These are phyloP conservation scores for Ceratobasidium sp. DNA, from an alignment of 1,284 basidiomycete species.

Conservation along the genomic window DNA sequence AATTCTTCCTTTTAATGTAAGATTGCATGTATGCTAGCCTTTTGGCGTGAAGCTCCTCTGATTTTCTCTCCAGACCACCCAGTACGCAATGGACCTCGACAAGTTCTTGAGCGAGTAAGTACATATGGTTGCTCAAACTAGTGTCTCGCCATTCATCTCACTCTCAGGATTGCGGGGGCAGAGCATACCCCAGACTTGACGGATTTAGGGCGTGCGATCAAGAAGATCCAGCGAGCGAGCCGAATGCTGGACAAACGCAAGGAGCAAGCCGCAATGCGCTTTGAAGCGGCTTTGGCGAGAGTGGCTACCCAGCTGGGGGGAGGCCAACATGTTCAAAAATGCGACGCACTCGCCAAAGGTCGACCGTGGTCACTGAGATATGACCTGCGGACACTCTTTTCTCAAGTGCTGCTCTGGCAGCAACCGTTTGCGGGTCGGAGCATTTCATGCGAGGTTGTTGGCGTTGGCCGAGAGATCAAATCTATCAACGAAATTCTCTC, in stretches of 20 bases:
- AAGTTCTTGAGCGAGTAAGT: conserved; percentile 68
- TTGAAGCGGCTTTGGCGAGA: not conserved
- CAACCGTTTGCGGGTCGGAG: not conserved
- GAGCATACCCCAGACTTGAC: conserved; percentile 60
- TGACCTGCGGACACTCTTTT: not conserved
- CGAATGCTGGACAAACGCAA: conserved; percentile 60
- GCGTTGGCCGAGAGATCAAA: not conserved
- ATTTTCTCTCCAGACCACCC: conserved; percentile 81
- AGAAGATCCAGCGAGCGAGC: conserved; percentile 64
- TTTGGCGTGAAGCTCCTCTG: conserved; percentile 49
- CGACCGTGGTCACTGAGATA: not conserved
- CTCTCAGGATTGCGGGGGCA: conserved; percentile 61
- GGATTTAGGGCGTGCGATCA: conserved; percentile 62
- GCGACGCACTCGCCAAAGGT: not conserved
- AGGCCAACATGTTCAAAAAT: not conserved
- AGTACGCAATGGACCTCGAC: conserved; percentile 73
- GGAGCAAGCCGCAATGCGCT: not conserved
- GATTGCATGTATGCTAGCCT: not conserved
- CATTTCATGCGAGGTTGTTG: not conserved
- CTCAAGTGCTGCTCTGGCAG: not conserved
- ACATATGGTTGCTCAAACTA: not conserved
- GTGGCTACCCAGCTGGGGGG: not conserved
- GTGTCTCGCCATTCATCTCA: not conserved
- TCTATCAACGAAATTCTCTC: conserved; percentile 64
- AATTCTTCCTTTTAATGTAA: conserved; percentile 56